A percentile compares a stretch with the other conserved stretches of the same genome.
Evolutionary conservation across 2,329 filamentous ascomycete genomes (phyloP).

Genomic region (Aspergillus tanneri): DNA sequence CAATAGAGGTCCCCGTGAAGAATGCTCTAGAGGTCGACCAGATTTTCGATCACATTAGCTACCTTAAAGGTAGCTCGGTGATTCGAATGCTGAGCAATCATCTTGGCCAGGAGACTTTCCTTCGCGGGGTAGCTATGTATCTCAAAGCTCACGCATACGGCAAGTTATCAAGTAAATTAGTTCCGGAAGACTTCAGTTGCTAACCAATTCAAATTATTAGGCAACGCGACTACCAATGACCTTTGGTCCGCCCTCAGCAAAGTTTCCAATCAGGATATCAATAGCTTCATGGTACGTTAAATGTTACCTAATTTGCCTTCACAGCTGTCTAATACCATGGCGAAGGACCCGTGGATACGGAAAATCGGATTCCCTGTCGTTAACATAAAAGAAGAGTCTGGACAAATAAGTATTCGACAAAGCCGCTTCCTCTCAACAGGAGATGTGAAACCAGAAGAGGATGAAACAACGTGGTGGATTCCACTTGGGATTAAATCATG

Average conservation of each 20-base stretch:
- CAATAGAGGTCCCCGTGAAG: slow-evolving; percentile 91
- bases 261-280: slow-evolving; percentile 83
- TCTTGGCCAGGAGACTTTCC: slow-evolving; percentile 81
- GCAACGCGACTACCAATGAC: slow-evolving; percentile 84
- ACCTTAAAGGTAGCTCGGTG: slow-evolving; percentile 92
- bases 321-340: slow-evolving; percentile 12
- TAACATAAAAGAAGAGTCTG: slow-evolving; percentile 78
- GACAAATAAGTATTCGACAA: slow-evolving; percentile 79
- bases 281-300: slow-evolving; percentile 68
- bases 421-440: slow-evolving; percentile 88
- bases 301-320: neutral
- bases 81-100: slow-evolving; percentile 95
- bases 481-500: slow-evolving; percentile 83
- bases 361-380: slow-evolving; percentile 94
- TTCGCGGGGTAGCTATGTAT: slow-evolving; percentile 86
- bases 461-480: slow-evolving; percentile 93
- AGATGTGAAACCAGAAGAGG: slow-evolving; percentile 86
- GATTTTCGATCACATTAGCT: slow-evolving; percentile 96
- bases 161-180: slow-evolving; percentile 31
- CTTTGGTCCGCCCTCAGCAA: slow-evolving; percentile 86
- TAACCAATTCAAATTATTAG: slow-evolving; percentile 25
- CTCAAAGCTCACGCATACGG: slow-evolving; percentile 84
- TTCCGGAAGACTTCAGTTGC: neutral
- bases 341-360: slow-evolving; percentile 77
- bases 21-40: slow-evolving; percentile 96